Evolutionary conservation across 2,329 filamentous ascomycete genomes (phyloP).

Genomic region (Aspergillus sp.): DNA sequence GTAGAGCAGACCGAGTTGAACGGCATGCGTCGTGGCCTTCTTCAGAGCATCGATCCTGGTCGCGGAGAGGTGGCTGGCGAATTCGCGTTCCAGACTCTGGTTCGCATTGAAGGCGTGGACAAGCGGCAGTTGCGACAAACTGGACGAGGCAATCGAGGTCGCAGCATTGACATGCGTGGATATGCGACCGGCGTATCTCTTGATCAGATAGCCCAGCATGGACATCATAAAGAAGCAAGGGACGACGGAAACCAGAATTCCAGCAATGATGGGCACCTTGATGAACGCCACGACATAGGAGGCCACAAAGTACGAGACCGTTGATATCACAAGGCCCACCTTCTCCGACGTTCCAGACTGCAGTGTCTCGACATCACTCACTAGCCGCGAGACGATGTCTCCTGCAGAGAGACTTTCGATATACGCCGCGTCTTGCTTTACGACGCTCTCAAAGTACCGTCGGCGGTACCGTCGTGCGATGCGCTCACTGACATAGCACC

Average conservation of each 20-base stretch:
- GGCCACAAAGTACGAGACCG: constrained; percentile 64
- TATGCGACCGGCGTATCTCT: constrained; percentile 45
- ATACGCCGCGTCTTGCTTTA: constrained; percentile 63
- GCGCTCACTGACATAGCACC: constrained; percentile 63
- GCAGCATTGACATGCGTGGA: constrained; percentile 45
- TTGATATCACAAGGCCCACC: constrained; percentile 64
- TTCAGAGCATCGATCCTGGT: constrained; percentile 55
- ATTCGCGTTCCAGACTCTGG: constrained; percentile 58
- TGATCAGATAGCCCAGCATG: constrained; percentile 52
- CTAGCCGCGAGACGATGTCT: constrained; percentile 61
- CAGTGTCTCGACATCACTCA: constrained; percentile 64
- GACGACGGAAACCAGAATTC: constrained; percentile 62
- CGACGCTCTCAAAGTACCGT: constrained; percentile 57
- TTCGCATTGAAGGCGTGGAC: constrained; percentile 65
- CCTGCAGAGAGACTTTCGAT: constrained; percentile 63
- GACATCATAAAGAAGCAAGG: constrained; percentile 63
- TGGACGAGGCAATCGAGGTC: too few relatives aligned
- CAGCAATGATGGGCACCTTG: constrained; percentile 61
- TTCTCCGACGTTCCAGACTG: constrained; percentile 70
- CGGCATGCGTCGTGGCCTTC: constrained; percentile 57
- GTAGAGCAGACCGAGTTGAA: constrained; percentile 62
- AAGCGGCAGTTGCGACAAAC: constrained; percentile 56
- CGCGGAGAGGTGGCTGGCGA: constrained; percentile 51
- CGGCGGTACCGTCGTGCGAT: constrained; percentile 63
- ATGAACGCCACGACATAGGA: constrained; percentile 67